Evolutionary conservation across 176 grass and related monocot genomes (phyloP), one percentile per base, ranked within the genome.

Genomic region (Zizania latifolia): DNA sequence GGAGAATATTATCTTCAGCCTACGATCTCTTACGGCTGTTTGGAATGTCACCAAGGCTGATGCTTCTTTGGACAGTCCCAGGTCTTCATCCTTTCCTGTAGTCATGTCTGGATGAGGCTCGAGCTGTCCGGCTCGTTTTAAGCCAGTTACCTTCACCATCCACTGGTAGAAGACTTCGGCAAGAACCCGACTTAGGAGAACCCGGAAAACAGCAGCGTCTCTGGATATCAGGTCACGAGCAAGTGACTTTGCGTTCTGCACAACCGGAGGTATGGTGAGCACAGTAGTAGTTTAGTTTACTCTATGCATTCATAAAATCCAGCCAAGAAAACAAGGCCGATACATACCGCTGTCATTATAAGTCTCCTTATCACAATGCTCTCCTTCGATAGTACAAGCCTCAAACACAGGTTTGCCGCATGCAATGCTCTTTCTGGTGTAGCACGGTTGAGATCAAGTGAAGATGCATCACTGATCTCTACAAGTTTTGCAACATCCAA

Each of bases 301-400:
- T 62, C n/a, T 59, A 24, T 62, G 7, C 28, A 15, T 37, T 30
- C 43, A 58, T n/a, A 33, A 17, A 65, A 56, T 11, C n/a, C 14
- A 12, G 1, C 31, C 19, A 39, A 32, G 16, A 69, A n/a, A n/a
- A n/a, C n/a, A n/a, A n/a, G n/a, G n/a, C 26, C 4, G 14, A 50
- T 39, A 61, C 77, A 60, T 93, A 93, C 90, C 69, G 77, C 90
- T 75, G 81, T 84, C 83, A 93, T 87, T 41, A 89, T 61, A 78
- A 93, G 81, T 68, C 86, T 86, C 78, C 86, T 83, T 69, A 93
- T 76, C 69, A 89, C 86, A 33, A 68, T 17, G 14, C 74, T 85
- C 27, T 93, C 81, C 63, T 68, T 89, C 56, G 90, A 87, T 29
- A 80, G 53, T 40, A 93, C 72, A 74, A 93, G 76, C 81, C 40